These are phyloP conservation scores for Hymenoscyphus albidus DNA, from an alignment of 2,329 filamentous ascomycete species.

Conservation along the genomic window DNA sequence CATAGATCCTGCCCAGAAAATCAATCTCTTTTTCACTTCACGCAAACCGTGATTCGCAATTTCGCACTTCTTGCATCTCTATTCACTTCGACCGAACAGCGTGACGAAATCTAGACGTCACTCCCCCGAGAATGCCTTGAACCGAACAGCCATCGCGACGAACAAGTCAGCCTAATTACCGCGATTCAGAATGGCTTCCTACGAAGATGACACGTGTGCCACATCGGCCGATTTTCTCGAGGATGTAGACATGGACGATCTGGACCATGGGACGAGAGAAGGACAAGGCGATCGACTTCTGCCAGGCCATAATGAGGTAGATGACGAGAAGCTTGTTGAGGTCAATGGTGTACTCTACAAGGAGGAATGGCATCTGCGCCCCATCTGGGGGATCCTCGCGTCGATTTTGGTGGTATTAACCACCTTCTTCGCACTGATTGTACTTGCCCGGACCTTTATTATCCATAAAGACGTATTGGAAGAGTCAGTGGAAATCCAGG, in stretches of 20 bases:
- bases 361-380: slow-evolving; percentile 32
- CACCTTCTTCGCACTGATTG: slow-evolving; percentile 24
- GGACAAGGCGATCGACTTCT: slow-evolving; percentile 29
- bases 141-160: slow-evolving; percentile 2
- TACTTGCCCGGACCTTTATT: slow-evolving; percentile 28
- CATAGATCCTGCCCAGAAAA: neutral
- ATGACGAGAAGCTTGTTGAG: slow-evolving; percentile 11
- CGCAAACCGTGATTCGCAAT: neutral
- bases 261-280: slow-evolving; percentile 20
- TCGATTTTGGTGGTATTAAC: slow-evolving; percentile 23
- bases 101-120: neutral
- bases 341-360: slow-evolving; percentile 16
- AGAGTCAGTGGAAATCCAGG: slow-evolving; percentile 16
- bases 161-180: neutral
- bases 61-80: neutral
- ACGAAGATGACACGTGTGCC: neutral
- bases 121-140: slow-evolving; percentile 9
- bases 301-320: slow-evolving; percentile 17
- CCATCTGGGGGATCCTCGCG: slow-evolving; percentile 27
- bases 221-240: slow-evolving; percentile 14
- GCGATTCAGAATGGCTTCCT: slow-evolving; percentile 14
- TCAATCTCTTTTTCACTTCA: neutral
- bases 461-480: slow-evolving; percentile 11
- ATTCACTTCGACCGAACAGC: neutral
- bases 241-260: slow-evolving; percentile 30